Percentiles rank a stretch among this genome's conserved stretches.
Conservation (phyloP, 768 basidiomycete genomes). For the Phylloporus rhodoxanthus region DNA sequence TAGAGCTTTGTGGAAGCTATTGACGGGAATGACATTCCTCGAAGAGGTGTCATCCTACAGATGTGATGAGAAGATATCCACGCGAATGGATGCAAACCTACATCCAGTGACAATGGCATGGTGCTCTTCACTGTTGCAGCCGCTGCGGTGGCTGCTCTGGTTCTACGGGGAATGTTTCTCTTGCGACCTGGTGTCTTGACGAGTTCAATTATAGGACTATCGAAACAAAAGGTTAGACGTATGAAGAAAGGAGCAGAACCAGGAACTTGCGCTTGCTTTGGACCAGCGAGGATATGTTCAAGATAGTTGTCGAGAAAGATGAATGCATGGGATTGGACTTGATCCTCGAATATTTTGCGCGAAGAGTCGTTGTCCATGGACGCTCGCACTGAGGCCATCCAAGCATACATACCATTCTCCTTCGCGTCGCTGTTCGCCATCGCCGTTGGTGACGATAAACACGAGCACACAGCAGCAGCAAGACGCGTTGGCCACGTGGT, state of each 20-base stretch:
- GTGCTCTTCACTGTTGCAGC: conserved; percentile 42
- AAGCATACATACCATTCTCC: conserved; percentile 50
- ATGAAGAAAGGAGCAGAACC: background rate
- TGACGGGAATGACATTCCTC: conserved; percentile 41
- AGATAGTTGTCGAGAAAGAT: conserved; percentile 76
- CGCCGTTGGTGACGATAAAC: conserved; percentile 11
- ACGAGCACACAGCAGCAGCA: conserved; percentile 17
- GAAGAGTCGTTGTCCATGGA: conserved; percentile 71
- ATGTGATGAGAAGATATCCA: conserved; percentile 8
- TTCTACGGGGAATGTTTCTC: conserved; percentile 48
- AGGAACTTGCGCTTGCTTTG: conserved; percentile 55
- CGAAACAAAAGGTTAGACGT: background rate
- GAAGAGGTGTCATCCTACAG: conserved; percentile 31
- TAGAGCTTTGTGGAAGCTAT: conserved; percentile 44
- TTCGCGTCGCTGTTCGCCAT: conserved; percentile 11
- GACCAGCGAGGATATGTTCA: conserved; percentile 60
- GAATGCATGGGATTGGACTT: conserved; percentile 71
- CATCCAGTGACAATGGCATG: conserved; percentile 42
- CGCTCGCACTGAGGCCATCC: conserved; percentile 62
- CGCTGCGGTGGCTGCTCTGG: conserved; percentile 37
- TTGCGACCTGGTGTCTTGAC: conserved; percentile 81
- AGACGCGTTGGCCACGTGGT: conserved; percentile 29
- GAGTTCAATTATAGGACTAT: conserved; percentile 68
- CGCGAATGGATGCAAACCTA: conserved; percentile 20
- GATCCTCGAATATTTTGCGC: conserved; percentile 62